These are phyloP conservation scores for Daldinia grandis DNA, from an alignment of 495 filamentous ascomycete genomes.

Conservation along the genomic window DNA sequence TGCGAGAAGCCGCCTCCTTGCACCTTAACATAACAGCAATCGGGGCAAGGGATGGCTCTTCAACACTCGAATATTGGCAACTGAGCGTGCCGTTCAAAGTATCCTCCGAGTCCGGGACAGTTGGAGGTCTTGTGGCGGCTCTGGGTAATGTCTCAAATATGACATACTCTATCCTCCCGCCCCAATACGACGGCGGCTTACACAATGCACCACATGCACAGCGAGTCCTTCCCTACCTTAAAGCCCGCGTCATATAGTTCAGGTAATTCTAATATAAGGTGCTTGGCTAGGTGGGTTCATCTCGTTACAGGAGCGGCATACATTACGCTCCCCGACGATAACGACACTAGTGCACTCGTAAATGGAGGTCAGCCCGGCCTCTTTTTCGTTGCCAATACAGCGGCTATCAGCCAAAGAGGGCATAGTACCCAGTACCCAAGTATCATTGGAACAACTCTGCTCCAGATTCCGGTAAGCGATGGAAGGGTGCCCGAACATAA, in stretches of 20 bases:
- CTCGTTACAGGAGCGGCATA: conserved; percentile 61
- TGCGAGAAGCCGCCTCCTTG: neutral
- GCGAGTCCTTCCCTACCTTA: conserved; percentile 45
- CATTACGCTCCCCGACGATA: conserved; percentile 59
- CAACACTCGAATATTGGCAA: conserved; percentile 65
- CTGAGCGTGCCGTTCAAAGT: conserved; percentile 52
- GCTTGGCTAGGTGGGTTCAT: conserved; percentile 56
- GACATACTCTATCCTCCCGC: conserved; percentile 54
- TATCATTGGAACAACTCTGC: conserved; percentile 49
- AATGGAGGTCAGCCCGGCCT: conserved; percentile 56
- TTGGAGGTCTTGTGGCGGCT: conserved; percentile 47
- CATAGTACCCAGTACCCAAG: conserved; percentile 61
- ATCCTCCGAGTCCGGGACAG: conserved; percentile 54
- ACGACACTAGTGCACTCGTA: conserved; percentile 48
- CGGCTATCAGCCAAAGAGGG: conserved; percentile 55
- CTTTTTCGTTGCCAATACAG: conserved; percentile 60
- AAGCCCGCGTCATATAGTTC: neutral
- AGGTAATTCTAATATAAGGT: neutral
- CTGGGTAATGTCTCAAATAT: conserved; percentile 52
- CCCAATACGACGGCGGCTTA: conserved; percentile 57
- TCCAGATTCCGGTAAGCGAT: conserved; percentile 54
- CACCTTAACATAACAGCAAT: conserved; percentile 46
- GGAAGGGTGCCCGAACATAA: conserved; percentile 52
- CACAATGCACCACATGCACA: conserved; percentile 62
- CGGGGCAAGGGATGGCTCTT: conserved; percentile 44